Percentiles rank a stretch among this genome's conserved stretches.
phyloP scores from a whole-genome alignment of 768 basidiomycete species.

The Panus rudis region DNA sequence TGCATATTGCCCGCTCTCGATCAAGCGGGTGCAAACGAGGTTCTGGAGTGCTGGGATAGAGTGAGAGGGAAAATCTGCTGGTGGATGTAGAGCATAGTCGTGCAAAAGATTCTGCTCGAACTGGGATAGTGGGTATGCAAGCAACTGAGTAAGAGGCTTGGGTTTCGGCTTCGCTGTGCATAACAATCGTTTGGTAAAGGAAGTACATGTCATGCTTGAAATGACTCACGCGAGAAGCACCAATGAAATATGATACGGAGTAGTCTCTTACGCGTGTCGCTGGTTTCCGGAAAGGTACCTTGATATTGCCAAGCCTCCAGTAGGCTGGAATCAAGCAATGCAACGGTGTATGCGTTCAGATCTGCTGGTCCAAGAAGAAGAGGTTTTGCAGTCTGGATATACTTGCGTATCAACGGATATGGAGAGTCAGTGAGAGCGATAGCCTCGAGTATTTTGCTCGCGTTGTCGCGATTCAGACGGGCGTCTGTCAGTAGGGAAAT shows the following conservation, averaged over 20 bases:
- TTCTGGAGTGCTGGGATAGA: constrained; percentile 63
- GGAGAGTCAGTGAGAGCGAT: constrained; percentile 42
- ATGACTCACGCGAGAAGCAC: constrained; percentile 64
- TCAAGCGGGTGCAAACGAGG: constrained; percentile 69
- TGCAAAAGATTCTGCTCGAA: constrained; percentile 59
- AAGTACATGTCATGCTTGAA: background rate
- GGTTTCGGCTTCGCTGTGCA: constrained; percentile 51
- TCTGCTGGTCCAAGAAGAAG: constrained; percentile 61
- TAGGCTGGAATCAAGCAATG: constrained; percentile 59
- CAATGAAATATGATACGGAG: constrained; percentile 57
- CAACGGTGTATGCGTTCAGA: constrained; percentile 60
- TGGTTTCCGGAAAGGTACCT: constrained; percentile 57
- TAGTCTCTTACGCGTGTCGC: constrained; percentile 45
- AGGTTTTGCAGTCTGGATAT: constrained; percentile 72
- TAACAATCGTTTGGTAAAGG: background rate
- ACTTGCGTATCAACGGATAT: constrained; percentile 56
- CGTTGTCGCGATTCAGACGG: constrained; percentile 68
- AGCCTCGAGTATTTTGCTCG: constrained; percentile 71
- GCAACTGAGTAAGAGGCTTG: constrained; percentile 49
- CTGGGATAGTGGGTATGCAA: constrained; percentile 56
- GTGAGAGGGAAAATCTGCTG: constrained; percentile 36
- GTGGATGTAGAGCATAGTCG: constrained; percentile 50
- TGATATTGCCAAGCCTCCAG: constrained; percentile 73
- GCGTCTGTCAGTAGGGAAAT: constrained; percentile 68
- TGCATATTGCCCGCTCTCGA: constrained; percentile 61